These are phyloP conservation scores for Dipodascus albidus DNA, from an alignment of 805 yeast species.

Conservation along the genomic window DNA sequence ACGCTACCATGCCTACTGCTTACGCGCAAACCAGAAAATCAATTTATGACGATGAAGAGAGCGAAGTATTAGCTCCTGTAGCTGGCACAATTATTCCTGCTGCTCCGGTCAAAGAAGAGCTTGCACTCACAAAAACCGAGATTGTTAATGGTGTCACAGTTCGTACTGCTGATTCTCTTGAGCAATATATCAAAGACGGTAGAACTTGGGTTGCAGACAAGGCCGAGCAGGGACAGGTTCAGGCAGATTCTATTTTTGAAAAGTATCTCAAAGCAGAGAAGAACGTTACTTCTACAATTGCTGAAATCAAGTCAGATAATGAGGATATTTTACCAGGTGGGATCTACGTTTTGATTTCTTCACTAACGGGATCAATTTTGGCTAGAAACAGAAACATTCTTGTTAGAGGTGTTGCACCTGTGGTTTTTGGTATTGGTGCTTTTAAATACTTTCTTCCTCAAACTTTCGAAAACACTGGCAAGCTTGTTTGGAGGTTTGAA, in stretches of 20 bases:
- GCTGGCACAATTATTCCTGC: constrained; percentile 20
- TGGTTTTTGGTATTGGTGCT: constrained; percentile 48
- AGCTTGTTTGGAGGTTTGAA: constrained; percentile 51
- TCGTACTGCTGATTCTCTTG: constrained; percentile 39
- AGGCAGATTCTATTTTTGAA: constrained; percentile 37
- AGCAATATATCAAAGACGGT: constrained; percentile 34
- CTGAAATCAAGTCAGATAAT: constrained; percentile 47
- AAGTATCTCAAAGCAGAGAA: constrained; percentile 50
- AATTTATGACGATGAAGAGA: constrained; percentile 19
- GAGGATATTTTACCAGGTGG: constrained; percentile 68
- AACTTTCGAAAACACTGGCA: constrained; percentile 52
- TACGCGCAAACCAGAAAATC: constrained; percentile 11
- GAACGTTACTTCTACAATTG: constrained; percentile 47
- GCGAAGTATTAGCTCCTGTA: constrained; percentile 14
- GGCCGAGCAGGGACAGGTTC: constrained; percentile 26
- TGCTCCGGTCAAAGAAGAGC: constrained; percentile 10
- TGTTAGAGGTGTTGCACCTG: constrained; percentile 45
- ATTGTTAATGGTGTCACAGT: constrained; percentile 46
- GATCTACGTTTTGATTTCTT: constrained; percentile 56
- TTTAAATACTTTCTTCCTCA: constrained; percentile 62
- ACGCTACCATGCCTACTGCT: constrained; percentile 9
- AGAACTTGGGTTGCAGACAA: constrained; percentile 34
- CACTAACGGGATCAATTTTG: constrained; percentile 58
- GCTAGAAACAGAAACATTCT: constrained; percentile 56
- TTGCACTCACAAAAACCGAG: constrained; percentile 14